Percentiles rank a stretch among this genome's conserved stretches.
Evolutionary conservation across 345 rosid genomes (phyloP).

Genomic region (Euphorbia pulcherrima): DNA sequence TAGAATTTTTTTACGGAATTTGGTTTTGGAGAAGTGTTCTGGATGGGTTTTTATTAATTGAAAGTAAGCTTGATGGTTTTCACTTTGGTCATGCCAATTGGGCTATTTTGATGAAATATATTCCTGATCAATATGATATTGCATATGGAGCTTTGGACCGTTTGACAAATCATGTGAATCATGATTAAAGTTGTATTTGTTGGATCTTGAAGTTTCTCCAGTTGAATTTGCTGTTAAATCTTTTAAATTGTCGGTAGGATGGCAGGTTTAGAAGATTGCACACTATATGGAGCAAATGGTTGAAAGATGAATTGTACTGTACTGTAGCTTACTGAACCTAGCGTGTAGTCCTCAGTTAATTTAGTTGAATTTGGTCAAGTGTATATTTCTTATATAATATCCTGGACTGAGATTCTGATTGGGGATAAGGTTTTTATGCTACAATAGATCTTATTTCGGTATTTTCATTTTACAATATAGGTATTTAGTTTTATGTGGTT

Average conservation of each 20-base stretch:
- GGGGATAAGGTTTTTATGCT: background rate
- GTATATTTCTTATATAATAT: background rate
- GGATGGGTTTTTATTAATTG: too few relatives aligned
- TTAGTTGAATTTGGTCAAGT: background rate
- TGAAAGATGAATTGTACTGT: too few relatives aligned
- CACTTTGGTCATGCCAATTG: background rate
- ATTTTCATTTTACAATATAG: background rate
- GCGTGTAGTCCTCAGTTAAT: too few relatives aligned
- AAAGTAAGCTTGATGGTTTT: constrained; percentile 1
- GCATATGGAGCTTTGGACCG: background rate
- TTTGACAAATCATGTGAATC: background rate
- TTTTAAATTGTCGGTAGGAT: background rate
- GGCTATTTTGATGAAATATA: background rate
- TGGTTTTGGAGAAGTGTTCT: background rate
- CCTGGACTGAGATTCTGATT: background rate
- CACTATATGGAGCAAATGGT: too few relatives aligned
- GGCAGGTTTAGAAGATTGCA: too few relatives aligned
- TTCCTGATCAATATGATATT: background rate
- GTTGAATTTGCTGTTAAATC: background rate
- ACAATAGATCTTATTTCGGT: background rate
- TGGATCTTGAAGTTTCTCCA: background rate
- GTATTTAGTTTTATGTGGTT: constrained; percentile 5
- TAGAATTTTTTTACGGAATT: background rate
- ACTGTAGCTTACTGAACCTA: too few relatives aligned
- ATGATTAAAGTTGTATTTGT: background rate